Percentiles rank a stretch among this genome's conserved stretches.
Evolutionary conservation across 2,329 filamentous ascomycete species (phyloP).

Genomic region (Albifimbria verrucaria): DNA sequence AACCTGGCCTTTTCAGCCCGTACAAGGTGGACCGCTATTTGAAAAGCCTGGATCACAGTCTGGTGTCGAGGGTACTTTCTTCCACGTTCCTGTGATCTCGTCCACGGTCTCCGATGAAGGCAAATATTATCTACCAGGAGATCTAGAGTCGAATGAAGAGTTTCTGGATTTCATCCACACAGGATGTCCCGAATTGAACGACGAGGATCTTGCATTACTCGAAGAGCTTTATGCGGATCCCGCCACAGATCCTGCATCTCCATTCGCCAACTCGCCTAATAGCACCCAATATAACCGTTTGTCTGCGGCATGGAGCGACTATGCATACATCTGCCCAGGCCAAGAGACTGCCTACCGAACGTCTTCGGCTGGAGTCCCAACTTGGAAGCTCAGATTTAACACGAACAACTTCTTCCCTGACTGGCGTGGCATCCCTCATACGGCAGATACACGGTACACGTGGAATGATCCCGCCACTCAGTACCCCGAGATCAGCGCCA

Average conservation of each 20-base stretch:
- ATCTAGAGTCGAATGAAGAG: slow-evolving; percentile 30
- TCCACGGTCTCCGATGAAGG: slow-evolving; percentile 33
- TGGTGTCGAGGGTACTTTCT: slow-evolving; percentile 33
- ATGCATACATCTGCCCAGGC: slow-evolving; percentile 39
- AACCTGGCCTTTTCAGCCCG: slow-evolving; percentile 48
- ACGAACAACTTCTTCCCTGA: slow-evolving; percentile 28
- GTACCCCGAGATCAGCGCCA: slow-evolving; percentile 22
- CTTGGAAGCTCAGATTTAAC: slow-evolving; percentile 36
- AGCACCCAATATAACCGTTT: slow-evolving; percentile 42
- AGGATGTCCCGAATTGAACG: slow-evolving; percentile 26
- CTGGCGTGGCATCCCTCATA: slow-evolving; percentile 36
- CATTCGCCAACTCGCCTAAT: slow-evolving; percentile 32
- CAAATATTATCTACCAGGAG: slow-evolving; percentile 27
- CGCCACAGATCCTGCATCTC: slow-evolving; percentile 26
- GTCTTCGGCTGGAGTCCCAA: slow-evolving; percentile 26
- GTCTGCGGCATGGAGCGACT: slow-evolving; percentile 40
- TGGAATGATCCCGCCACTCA: slow-evolving; percentile 32
- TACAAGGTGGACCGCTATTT: slow-evolving; percentile 39
- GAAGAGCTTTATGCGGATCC: slow-evolving; percentile 33
- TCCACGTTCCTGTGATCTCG: slow-evolving; percentile 32
- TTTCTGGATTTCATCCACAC: slow-evolving; percentile 33
- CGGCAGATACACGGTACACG: slow-evolving; percentile 30
- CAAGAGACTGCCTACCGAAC: slow-evolving; percentile 41
- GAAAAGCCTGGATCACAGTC: slow-evolving; percentile 43
- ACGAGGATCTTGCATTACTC: slow-evolving; percentile 24